A percentile compares a stretch with the other conserved stretches of the same genome.
Conservation (phyloP, 495 filamentous ascomycete genomes). For the Trypethelium eluteriae region DNA sequence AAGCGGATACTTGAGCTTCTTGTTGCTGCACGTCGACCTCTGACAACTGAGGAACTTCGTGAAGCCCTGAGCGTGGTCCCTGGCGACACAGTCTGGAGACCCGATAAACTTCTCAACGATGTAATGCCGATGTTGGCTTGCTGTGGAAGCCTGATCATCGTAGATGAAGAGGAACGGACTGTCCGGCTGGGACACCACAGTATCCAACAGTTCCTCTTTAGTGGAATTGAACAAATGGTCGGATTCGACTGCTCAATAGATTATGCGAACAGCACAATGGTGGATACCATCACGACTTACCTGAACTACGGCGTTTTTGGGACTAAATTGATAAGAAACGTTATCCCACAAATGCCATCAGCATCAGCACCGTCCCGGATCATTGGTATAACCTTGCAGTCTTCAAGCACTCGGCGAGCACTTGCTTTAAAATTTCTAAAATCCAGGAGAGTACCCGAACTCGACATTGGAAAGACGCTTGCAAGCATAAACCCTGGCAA, state of each 20-base stretch:
- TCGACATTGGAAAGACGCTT: neutral
- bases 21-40: conserved; percentile 27
- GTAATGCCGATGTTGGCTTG: conserved; percentile 32
- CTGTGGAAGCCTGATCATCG: conserved; percentile 40
- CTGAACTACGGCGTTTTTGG: neutral
- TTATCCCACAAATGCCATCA: neutral
- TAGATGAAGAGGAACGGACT: conserved; percentile 41
- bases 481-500: neutral
- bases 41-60: conserved; percentile 38
- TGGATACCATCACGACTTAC: neutral
- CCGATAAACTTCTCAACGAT: conserved; percentile 33
- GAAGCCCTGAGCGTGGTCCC: conserved; percentile 40
- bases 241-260: neutral
- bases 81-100: conserved; percentile 34
- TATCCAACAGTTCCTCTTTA: neutral
- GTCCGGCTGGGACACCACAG: conserved; percentile 24
- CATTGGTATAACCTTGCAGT: neutral
- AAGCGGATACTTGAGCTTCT: neutral
- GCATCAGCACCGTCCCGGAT: neutral
- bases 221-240: neutral
- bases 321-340: neutral
- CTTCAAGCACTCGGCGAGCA: neutral
- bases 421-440: neutral
- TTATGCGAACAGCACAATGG: neutral
- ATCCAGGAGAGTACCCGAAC: neutral